Base-by-base conservation (phyloP, 306 rosid species). In the Cotoneaster glaucophyllus region DNA sequence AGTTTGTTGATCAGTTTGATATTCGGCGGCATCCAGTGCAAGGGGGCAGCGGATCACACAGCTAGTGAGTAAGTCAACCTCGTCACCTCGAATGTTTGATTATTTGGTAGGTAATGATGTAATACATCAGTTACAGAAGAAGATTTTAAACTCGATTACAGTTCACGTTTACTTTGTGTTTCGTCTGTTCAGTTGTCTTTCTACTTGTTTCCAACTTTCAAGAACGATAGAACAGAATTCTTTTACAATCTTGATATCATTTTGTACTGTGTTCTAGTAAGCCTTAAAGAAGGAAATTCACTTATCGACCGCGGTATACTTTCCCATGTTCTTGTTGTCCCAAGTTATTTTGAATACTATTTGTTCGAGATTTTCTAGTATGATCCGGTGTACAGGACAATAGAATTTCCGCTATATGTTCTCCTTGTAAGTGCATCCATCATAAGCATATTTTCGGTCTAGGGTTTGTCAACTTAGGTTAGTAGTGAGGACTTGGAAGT, bases 1-100 rank as follows among this genome's bases (percentile, higher is more conserved):
- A 89, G 82, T 79, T 15, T 64, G 97, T 92, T 44, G 89, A 96
- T 74, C 84, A 81, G 81, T 88, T 89, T 67, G 96, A 96, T 83
- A 96, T 96, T 81, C 83, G 99, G 57, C 88, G 88, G 78, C 86
- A 84, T 44, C 75, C 78, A 62, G 66, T 56, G 63, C 83, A 69
- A 9, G 79, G 62, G 65, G 79, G 70, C 70, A 81, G 72, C 41
- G 87, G 82, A 58, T 74, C 85, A 44, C 85, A 78, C 77, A 86
- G 85, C 93, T 86, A 85, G 88, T 61, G 82, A 74, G 86, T 74
- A 29, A 59, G 32, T 53, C 68, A 34, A 45, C 63, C 80, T 82
- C 57, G 0, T 17, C 21, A 18, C 21, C 8, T 50, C 54, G 54
- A 65, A 43, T 77, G 85, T 87, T 80, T 76, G 77, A 75, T 73